Evolutionary conservation across 2,329 filamentous ascomycete genomes (phyloP).

Genomic region (Sporothrix dimorphospora): DNA sequence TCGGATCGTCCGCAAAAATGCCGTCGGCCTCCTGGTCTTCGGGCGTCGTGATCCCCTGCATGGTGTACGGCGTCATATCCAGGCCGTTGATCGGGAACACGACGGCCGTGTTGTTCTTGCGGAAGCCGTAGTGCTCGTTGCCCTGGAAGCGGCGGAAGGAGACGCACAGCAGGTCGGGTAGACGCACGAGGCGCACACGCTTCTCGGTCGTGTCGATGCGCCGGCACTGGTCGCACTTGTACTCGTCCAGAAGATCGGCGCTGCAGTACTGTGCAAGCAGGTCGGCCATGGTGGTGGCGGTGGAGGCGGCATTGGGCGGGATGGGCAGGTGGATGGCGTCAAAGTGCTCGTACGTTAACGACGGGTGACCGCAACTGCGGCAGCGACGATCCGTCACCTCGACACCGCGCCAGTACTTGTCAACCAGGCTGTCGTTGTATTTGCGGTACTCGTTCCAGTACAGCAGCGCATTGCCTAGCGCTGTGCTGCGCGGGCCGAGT

Average conservation of each 20-base stretch:
- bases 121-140: conserved; percentile 40
- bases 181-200: conserved; percentile 72
- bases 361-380: conserved; percentile 57
- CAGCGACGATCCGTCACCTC: conserved; percentile 74
- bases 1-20: conserved; percentile 43
- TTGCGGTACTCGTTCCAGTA: conserved; percentile 76
- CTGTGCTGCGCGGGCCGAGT: conserved; percentile 37
- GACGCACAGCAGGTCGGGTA: conserved; percentile 78
- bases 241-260: conserved; percentile 68
- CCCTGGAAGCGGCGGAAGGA: conserved; percentile 66
- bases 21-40: conserved; percentile 22
- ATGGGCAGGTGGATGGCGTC: conserved; percentile 59
- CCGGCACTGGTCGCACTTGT: conserved; percentile 76
- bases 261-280: conserved; percentile 72
- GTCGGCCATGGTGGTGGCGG: conserved; percentile 52
- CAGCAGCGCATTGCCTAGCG: conserved; percentile 63
- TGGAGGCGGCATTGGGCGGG: conserved; percentile 34
- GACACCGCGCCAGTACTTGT: conserved; percentile 77
- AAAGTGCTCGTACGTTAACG: conserved; percentile 49
- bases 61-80: conserved; percentile 53
- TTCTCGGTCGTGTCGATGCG: conserved; percentile 68
- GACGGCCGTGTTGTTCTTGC: conserved; percentile 73
- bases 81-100: conserved; percentile 77
- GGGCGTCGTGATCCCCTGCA: conserved; percentile 29
- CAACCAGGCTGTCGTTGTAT: conserved; percentile 74